Conservation (phyloP, 2,329 filamentous ascomycete genomes). For the Aspergillus ibericus region DNA sequence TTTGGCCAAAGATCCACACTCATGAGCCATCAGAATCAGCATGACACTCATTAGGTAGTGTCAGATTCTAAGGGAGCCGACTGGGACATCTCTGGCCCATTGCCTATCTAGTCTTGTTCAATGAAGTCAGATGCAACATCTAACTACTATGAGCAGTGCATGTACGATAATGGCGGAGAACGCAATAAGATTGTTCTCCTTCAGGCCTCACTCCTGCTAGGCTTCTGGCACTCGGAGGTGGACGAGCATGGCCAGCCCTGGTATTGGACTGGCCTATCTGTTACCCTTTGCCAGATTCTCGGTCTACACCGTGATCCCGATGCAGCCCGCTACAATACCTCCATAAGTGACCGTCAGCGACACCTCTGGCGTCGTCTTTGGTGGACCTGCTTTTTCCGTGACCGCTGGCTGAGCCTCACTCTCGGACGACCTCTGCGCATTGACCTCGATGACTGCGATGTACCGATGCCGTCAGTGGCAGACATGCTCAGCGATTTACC, state of each 20-base stretch:
- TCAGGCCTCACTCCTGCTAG: slow-evolving; percentile 45
- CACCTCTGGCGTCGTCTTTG: slow-evolving; percentile 42
- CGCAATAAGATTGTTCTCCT: slow-evolving; percentile 44
- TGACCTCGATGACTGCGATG: slow-evolving; percentile 40
- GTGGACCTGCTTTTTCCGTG: slow-evolving; percentile 44
- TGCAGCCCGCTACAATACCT: slow-evolving; percentile 14
- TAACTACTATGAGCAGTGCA: slow-evolving; percentile 11
- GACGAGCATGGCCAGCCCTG: slow-evolving; percentile 46
- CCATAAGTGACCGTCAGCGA: slow-evolving; percentile 23
- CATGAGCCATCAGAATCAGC: no score
- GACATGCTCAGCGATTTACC: slow-evolving; percentile 30
- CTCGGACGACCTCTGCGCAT: slow-evolving; percentile 45
- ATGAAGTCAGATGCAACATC: not conserved
- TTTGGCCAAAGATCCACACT: no score
- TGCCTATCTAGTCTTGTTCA: no score
- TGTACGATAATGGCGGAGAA: slow-evolving; percentile 37
- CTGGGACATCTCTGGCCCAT: no score
- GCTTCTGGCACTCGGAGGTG: slow-evolving; percentile 45
- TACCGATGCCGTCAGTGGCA: slow-evolving; percentile 27
- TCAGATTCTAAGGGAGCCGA: no score
- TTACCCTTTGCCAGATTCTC: slow-evolving; percentile 45
- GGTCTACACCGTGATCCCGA: slow-evolving; percentile 42
- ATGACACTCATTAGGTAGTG: no score
- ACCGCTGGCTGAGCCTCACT: slow-evolving; percentile 43
- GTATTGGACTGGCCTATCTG: slow-evolving; percentile 50